Evolutionary conservation across 352 stramenopile genomes (phyloP).

Genomic region (Phytophthora meadii): DNA sequence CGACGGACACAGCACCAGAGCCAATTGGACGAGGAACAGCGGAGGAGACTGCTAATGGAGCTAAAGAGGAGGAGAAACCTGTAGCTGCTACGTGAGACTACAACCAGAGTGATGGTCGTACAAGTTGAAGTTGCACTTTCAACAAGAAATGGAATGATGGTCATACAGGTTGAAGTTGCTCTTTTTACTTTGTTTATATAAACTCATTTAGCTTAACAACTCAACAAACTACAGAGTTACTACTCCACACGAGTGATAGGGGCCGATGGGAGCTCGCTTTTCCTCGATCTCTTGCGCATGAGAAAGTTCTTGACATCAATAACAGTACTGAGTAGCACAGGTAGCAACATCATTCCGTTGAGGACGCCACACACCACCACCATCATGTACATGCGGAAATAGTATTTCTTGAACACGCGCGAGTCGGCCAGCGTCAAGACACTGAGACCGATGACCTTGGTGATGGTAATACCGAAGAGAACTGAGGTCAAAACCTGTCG

Average conservation of each 20-base stretch:
- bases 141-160: conserved; percentile 10
- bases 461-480: conserved; percentile 88
- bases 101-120: conserved; percentile 23
- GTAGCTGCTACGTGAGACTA: conserved; percentile 37
- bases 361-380: conserved; percentile 78
- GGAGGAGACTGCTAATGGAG: conserved; percentile 43
- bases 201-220: too few species aligned
- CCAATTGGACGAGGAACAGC: conserved; percentile 26
- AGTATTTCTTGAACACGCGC: conserved; percentile 89
- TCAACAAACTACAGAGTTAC: neutral
- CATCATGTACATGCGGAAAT: conserved; percentile 92
- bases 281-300: conserved; percentile 35
- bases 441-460: conserved; percentile 81
- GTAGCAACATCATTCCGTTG: conserved; percentile 70
- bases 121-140: conserved; percentile 18
- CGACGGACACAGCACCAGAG: conserved; percentile 33
- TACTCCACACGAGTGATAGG: conserved; percentile 22
- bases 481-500: conserved; percentile 66
- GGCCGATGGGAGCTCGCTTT: conserved; percentile 27
- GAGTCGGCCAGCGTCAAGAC: conserved; percentile 82
- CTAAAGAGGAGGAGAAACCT: conserved; percentile 62
- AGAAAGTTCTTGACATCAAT: conserved; percentile 55
- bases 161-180: conserved; percentile 16
- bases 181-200: too few species aligned
- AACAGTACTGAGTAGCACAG: conserved; percentile 60